These are phyloP conservation scores for Paraleonurus japonicus DNA, from an alignment of 257 asterid genomes.

Conservation along the genomic window DNA sequence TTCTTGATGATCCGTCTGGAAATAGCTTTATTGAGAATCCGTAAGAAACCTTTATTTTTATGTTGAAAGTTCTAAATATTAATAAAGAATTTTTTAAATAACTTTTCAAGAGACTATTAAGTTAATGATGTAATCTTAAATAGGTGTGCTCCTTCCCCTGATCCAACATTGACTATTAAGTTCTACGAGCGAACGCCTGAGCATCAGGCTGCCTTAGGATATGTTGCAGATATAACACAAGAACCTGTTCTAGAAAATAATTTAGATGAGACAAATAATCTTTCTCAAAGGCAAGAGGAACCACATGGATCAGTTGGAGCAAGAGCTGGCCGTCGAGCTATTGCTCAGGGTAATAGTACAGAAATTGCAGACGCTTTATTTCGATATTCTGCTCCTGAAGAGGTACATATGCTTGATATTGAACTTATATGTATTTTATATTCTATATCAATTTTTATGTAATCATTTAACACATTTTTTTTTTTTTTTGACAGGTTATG, in stretches of 20 bases:
- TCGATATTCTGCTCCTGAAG: constrained; percentile 94
- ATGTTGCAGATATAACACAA: constrained; percentile 56
- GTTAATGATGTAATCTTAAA: constrained; percentile 12
- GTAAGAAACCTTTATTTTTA: constrained; percentile 50
- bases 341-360: constrained; percentile 84
- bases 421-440: background rate
- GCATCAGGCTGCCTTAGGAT: constrained; percentile 79
- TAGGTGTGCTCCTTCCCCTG: constrained; percentile 90
- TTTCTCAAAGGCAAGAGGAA: constrained; percentile 41
- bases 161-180: constrained; percentile 72
- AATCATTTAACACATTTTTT: background rate
- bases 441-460: background rate
- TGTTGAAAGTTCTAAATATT: background rate
- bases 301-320: constrained; percentile 98
- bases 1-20: constrained; percentile 95
- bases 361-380: constrained; percentile 82
- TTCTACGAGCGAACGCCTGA: constrained; percentile 87
- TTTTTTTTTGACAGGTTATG: constrained; percentile 66
- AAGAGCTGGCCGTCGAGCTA: constrained; percentile 76
- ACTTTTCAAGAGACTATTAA: background rate
- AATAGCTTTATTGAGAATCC: constrained; percentile 98
- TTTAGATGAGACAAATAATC: constrained; percentile 28
- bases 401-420: constrained; percentile 43
- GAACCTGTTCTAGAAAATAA: constrained; percentile 39
- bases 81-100: background rate